phyloP scores from a whole-genome alignment of 1,139 yeast genomes.

The Magnusiomyces suaveolens region DNA sequence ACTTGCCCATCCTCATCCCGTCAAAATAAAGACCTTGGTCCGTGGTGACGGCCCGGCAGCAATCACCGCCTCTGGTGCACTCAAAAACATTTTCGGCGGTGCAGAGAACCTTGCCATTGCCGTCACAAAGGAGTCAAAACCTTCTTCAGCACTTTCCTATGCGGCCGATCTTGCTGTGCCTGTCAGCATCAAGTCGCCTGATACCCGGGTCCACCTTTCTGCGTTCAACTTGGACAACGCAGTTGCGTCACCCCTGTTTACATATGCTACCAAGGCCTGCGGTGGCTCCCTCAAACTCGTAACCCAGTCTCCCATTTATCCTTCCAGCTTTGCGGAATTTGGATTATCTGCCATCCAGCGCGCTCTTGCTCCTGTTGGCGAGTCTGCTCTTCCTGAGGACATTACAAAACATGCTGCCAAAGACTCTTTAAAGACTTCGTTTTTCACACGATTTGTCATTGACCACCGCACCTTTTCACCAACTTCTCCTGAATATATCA shows the following conservation, averaged over 20 bases:
- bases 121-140: conserved; percentile 71
- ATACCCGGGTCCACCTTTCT: conserved; percentile 8
- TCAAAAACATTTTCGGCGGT: conserved; percentile 76
- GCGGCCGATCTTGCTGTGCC: conserved; percentile 40
- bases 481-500: conserved; percentile 47
- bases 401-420: conserved; percentile 41
- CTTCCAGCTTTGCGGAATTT: conserved; percentile 14
- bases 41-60: conserved; percentile 79
- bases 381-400: conserved; percentile 20
- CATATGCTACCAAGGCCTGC: not conserved
- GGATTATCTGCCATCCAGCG: conserved; percentile 24
- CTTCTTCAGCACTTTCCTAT: conserved; percentile 46
- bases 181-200: conserved; percentile 21
- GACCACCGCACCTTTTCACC: conserved; percentile 39
- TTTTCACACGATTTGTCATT: conserved; percentile 42
- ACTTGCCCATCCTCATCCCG: conserved; percentile 41
- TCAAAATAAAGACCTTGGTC: conserved; percentile 86
- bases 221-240: conserved; percentile 2
- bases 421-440: conserved; percentile 48
- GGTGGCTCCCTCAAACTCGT: conserved; percentile 9
- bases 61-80: conserved; percentile 39
- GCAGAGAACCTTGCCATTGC: conserved; percentile 73
- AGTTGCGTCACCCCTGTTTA: conserved; percentile 4
- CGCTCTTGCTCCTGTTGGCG: conserved; percentile 20
- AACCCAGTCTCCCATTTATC: conserved; percentile 5